Conservation (phyloP, 495 filamentous ascomycete species). For the Chaetomidium leptoderma region DNA sequence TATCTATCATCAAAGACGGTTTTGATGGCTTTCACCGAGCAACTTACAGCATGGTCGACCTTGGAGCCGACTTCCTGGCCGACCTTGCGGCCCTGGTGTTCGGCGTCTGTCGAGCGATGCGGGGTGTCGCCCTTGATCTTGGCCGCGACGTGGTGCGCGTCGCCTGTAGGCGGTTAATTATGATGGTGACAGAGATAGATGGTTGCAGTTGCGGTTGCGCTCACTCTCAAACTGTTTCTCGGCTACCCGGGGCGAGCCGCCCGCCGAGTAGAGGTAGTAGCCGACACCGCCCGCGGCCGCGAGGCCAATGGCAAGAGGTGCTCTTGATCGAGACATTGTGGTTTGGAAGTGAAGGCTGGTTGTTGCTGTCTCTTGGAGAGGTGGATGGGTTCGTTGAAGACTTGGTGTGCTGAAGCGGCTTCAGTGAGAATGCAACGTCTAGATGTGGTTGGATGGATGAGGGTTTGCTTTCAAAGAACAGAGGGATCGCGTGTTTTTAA, state of each 20-base stretch:
- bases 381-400: not conserved
- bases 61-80: slow-evolving; percentile 46
- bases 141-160: slow-evolving; percentile 58
- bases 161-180: slow-evolving; percentile 43
- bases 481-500: not conserved
- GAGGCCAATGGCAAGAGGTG: slow-evolving; percentile 56
- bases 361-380: not conserved
- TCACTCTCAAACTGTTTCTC: slow-evolving; percentile 77
- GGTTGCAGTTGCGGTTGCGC: not conserved
- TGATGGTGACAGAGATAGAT: not conserved
- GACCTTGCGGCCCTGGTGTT: slow-evolving; percentile 39
- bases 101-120: slow-evolving; percentile 32
- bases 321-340: slow-evolving; percentile 52
- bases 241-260: slow-evolving; percentile 75
- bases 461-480: not conserved
- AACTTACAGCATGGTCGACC: slow-evolving; percentile 44
- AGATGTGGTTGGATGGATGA: not conserved
- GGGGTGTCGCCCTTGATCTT: slow-evolving; percentile 60
- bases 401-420: not conserved
- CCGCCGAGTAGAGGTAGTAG: slow-evolving; percentile 89
- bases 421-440: too few relatives aligned
- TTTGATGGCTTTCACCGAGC: not conserved
- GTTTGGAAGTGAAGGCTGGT: slow-evolving; percentile 14
- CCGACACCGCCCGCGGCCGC: slow-evolving; percentile 64
- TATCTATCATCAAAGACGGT: not conserved